Percentiles rank a stretch among this genome's conserved stretches.
phyloP scores from a whole-genome alignment of 2,329 filamentous ascomycete genomes.

The Claviceps humidiphila region DNA sequence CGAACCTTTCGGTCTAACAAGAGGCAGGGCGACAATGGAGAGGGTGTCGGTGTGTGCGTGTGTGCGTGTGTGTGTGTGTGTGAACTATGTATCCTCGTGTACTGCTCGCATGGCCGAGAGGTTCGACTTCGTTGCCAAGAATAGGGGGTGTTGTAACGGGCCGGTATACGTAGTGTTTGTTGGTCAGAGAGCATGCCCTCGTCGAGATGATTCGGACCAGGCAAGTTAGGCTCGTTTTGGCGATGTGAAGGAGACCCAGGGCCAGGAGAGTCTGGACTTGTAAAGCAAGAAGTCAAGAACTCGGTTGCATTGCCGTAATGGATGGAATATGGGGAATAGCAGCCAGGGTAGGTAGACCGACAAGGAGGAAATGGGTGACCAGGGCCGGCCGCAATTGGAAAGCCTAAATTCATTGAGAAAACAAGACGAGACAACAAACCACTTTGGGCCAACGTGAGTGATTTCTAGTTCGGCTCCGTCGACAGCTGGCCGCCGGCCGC shows the following conservation, averaged over 20 bases:
- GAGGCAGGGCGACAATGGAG: no score
- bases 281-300: not conserved
- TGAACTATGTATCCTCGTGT: not conserved
- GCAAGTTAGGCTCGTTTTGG: no score
- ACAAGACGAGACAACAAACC: slow-evolving; percentile 7
- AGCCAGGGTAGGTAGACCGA: not conserved
- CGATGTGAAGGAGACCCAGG: no score
- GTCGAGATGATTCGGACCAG: not conserved
- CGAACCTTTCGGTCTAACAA: not conserved
- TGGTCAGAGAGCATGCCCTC: not conserved
- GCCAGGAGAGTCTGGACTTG: no score
- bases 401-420: slow-evolving; percentile 5
- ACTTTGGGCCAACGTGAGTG: slow-evolving; percentile 3
- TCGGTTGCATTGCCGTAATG: not conserved
- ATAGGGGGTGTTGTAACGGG: not conserved
- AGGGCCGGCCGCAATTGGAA: not conserved
- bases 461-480: not conserved
- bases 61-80: not conserved
- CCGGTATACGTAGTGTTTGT: not conserved
- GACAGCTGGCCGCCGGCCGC: not conserved
- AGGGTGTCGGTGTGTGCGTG: no score
- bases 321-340: not conserved
- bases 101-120: not conserved
- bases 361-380: not conserved
- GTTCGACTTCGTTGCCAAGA: not conserved